Conservation (phyloP, 129 eudicot species). For the Flaveria brownii region DNA sequence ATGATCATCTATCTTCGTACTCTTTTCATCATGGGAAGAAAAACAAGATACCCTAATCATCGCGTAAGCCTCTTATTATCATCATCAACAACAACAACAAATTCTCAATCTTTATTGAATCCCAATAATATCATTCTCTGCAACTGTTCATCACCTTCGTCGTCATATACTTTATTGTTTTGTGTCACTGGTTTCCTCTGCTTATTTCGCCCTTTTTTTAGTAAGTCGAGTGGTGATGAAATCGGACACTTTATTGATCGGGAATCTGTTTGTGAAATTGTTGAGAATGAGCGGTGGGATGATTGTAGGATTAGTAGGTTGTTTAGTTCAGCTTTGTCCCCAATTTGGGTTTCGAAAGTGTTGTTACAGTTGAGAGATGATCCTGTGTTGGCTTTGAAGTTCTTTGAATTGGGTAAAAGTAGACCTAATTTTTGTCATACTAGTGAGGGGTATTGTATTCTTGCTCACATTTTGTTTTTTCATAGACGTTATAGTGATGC, state of each 20-base stretch:
- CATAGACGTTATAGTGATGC: constrained; percentile 64
- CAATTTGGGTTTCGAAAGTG: constrained; percentile 59
- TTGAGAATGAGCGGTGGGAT: constrained; percentile 65
- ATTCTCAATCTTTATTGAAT: background rate
- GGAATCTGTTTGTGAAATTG: constrained; percentile 45
- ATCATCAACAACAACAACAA: constrained; percentile 30
- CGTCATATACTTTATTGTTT: constrained; percentile 36
- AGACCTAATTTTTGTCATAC: constrained; percentile 60
- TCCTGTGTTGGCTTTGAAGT: constrained; percentile 57
- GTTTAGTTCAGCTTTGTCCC: constrained; percentile 56
- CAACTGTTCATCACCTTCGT: constrained; percentile 22
- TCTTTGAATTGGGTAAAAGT: constrained; percentile 70
- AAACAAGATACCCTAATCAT: constrained; percentile 39
- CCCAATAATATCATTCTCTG: constrained; percentile 3
- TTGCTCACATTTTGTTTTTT: constrained; percentile 76
- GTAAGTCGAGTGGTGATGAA: constrained; percentile 32
- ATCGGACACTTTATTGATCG: constrained; percentile 36
- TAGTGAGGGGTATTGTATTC: constrained; percentile 66
- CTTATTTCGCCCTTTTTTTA: constrained; percentile 46
- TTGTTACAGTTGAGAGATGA: constrained; percentile 64
- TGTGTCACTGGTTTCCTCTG: constrained; percentile 49
- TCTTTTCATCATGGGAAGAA: constrained; percentile 49
- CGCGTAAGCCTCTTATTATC: constrained; percentile 48
- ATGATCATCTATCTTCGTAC: constrained; percentile 66
- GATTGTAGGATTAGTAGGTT: constrained; percentile 60